Percentiles rank a stretch among this genome's conserved stretches.
Conservation (phyloP, 2,329 filamentous ascomycete species). For the Anthostomella pinea region DNA sequence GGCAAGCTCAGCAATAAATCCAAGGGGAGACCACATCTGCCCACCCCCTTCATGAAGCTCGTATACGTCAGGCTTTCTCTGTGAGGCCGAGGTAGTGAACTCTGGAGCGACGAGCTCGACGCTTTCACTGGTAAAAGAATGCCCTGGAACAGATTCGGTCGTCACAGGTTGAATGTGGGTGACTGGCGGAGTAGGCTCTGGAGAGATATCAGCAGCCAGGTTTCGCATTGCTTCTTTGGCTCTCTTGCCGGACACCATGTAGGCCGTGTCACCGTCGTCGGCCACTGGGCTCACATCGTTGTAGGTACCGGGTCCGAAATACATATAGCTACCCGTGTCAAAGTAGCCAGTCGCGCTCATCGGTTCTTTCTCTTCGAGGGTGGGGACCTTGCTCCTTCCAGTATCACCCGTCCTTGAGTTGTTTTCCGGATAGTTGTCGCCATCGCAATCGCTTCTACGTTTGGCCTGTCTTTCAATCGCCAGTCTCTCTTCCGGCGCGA, state of each 20-base stretch:
- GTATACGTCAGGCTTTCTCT: constrained; percentile 4
- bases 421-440: constrained; percentile 12
- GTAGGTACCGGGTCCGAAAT: constrained; percentile 46
- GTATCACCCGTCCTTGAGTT: constrained; percentile 17
- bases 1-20: constrained; percentile 29
- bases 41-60: constrained; percentile 21
- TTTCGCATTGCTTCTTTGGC: neutral
- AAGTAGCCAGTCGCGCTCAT: constrained; percentile 41
- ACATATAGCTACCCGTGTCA: constrained; percentile 53
- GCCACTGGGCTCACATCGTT: constrained; percentile 44
- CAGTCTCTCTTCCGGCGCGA: constrained; percentile 52
- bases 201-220: neutral
- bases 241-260: neutral
- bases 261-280: constrained; percentile 37
- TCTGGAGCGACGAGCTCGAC: neutral
- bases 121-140: neutral
- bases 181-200: constrained; percentile 1
- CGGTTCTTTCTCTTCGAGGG: constrained; percentile 27
- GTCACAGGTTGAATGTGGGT: constrained; percentile 1
- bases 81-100: neutral
- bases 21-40: constrained; percentile 22
- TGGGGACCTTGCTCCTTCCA: constrained; percentile 15
- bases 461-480: constrained; percentile 50
- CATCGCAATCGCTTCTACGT: constrained; percentile 29
- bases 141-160: neutral